phyloP scores from a whole-genome alignment of 139 green algal species.

The Spirogloea muscicola region DNA sequence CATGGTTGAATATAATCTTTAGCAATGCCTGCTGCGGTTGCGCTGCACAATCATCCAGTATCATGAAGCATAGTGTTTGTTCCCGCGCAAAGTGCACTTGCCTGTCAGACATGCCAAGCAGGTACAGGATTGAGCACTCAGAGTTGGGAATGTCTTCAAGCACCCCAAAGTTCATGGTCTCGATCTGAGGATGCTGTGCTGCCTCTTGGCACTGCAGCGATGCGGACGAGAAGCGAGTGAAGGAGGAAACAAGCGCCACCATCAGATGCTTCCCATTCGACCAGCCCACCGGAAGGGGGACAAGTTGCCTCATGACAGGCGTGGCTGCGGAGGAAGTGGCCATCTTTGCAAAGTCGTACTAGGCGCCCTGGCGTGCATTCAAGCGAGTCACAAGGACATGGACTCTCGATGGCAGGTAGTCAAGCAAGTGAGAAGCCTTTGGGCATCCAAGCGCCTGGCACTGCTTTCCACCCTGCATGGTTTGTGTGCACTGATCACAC shows the following conservation, averaged over 20 bases:
- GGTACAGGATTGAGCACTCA: neutral
- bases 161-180: neutral
- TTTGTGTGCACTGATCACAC: no score
- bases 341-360: slow-evolving; percentile 97
- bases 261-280: slow-evolving; percentile 97
- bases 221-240: slow-evolving; percentile 80
- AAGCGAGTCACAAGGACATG: no score
- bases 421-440: no score
- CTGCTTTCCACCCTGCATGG: no score
- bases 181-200: no score
- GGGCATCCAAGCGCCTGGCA: no score
- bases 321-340: slow-evolving; percentile 72
- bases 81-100: neutral
- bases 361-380: no score
- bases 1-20: no score
- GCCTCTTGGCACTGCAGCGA: no score
- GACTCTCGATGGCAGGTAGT: no score
- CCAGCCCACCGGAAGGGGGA: slow-evolving; percentile 62
- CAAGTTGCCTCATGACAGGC: slow-evolving; percentile 79
- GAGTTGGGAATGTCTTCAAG: neutral
- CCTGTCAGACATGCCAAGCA: neutral
- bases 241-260: slow-evolving; percentile 90
- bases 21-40: neutral
- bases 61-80: neutral
- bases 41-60: neutral